A percentile compares a stretch with the other conserved stretches of the same genome.
Evolutionary conservation across 306 rosid genomes (phyloP).

Genomic region (Casuarina equisetifolia): DNA sequence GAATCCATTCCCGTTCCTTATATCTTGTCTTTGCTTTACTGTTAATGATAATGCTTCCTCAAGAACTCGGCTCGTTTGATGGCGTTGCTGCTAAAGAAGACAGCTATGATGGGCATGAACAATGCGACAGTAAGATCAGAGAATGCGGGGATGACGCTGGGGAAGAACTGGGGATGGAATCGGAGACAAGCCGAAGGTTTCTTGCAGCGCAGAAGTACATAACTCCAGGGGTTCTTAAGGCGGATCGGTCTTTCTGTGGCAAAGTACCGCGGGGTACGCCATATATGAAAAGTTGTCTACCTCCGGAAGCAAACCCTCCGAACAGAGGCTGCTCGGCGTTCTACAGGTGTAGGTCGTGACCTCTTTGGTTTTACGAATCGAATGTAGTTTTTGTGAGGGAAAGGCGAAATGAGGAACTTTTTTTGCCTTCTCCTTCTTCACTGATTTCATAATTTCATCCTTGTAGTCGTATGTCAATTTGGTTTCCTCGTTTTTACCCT

Average conservation of each 20-base stretch:
- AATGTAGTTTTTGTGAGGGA: background rate
- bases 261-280: background rate
- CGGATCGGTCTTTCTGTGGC: background rate
- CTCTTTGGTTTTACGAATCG: background rate
- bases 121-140: background rate
- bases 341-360: conserved; percentile 3
- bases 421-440: background rate
- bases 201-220: background rate
- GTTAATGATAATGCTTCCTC: background rate
- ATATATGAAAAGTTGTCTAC: background rate
- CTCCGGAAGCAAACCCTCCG: conserved; percentile 7
- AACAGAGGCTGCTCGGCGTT: conserved; percentile 1
- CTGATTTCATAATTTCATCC: background rate
- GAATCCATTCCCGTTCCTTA: background rate
- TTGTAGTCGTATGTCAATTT: no score
- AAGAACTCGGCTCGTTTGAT: background rate
- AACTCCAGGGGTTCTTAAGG: background rate
- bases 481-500: no score
- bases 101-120: background rate
- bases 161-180: background rate
- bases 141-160: background rate
- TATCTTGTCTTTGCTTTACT: background rate
- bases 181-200: background rate
- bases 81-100: background rate
- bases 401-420: background rate